Evolutionary conservation across 108 stramenopile species (phyloP), one percentile per base, ranked within the genome.

Genomic region (Fragilariopsis cylindrus): DNA sequence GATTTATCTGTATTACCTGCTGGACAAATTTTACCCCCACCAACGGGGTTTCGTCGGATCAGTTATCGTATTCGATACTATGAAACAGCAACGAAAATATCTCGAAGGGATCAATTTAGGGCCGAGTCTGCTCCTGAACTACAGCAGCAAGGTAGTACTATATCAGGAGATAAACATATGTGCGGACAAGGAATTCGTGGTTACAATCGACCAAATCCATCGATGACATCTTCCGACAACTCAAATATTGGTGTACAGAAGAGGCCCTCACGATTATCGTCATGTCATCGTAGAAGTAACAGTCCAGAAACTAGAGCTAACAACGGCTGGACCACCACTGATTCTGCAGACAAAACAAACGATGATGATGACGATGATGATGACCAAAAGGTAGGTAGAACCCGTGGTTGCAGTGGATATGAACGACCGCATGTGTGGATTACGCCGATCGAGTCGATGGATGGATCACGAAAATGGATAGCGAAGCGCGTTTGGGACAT

Each of bases 401-500:
- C 12, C 63, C 8, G 44, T 43, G 63, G 8, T n/a, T 8, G 63
- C 9, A 45, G 30, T 8, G 44, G 65, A 30, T 49, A 48, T 48
- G 13, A 19, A 7, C 69, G 30, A 41, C 69, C 69, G 8, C 41
- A 70, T 30, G 69, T 70, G 8, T 70, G 69, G 69, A 70, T 70
- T 54, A 55, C 69, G 7, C 69, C 69, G 8, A 9, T 70, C 53
- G n/a, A 54, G 30, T 21, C 53, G 13, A 5, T 4, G 13, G 54
- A 39, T 39, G 21, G 52, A 15, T 30, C 21, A 9, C 69, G 18
- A 6, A 54, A 18, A 18, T 70, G 69, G 69, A 70, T 49, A 18
- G 69, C 48, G 16, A 70, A 70, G 54, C n/a, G 69, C 7, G 69
- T 70, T 39, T 70, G 69, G 69, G 53, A 70, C 39, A 39, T 55